These are phyloP conservation scores for Leptographium lundbergii DNA, from an alignment of 2,329 filamentous ascomycete genomes.

Conservation along the genomic window DNA sequence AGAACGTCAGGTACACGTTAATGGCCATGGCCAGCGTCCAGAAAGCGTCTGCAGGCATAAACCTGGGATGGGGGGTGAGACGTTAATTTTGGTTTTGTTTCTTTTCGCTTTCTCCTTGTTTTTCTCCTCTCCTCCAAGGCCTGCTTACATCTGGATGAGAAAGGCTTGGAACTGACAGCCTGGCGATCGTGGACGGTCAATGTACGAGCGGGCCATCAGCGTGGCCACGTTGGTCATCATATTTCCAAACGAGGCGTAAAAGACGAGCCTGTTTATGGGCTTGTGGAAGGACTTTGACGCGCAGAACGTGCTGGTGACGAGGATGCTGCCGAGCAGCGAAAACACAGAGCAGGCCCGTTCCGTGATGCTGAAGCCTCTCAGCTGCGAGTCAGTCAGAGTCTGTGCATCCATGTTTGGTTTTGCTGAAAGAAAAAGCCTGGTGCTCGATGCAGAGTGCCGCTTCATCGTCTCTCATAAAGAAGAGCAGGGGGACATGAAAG, in stretches of 20 bases:
- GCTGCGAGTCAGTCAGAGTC: conserved; percentile 20
- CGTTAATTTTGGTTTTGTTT: neutral
- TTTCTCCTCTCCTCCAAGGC: neutral
- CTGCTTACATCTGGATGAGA: conserved; percentile 62
- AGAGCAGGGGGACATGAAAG: neutral
- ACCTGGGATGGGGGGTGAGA: conserved; percentile 37
- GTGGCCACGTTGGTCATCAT: conserved; percentile 66
- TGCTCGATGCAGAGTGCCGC: neutral
- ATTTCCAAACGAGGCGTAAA: conserved; percentile 75
- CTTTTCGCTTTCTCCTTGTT: neutral
- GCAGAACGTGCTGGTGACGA: conserved; percentile 61
- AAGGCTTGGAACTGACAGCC: conserved; percentile 65
- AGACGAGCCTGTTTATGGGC: conserved; percentile 75
- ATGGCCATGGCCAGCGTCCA: conserved; percentile 75
- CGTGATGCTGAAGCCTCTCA: conserved; percentile 44
- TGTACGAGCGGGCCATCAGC: conserved; percentile 53
- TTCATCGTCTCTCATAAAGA: neutral
- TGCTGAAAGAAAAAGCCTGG: neutral
- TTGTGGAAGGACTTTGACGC: conserved; percentile 62
- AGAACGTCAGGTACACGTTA: conserved; percentile 76
- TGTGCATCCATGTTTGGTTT: conserved; percentile 7
- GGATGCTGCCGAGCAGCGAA: conserved; percentile 56
- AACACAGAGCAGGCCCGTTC: conserved; percentile 59
- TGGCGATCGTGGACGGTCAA: conserved; percentile 32
- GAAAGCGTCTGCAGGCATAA: conserved; percentile 62